Evolutionary conservation across 805 yeast species (phyloP).

Genomic region (Candida fluviatilis): DNA sequence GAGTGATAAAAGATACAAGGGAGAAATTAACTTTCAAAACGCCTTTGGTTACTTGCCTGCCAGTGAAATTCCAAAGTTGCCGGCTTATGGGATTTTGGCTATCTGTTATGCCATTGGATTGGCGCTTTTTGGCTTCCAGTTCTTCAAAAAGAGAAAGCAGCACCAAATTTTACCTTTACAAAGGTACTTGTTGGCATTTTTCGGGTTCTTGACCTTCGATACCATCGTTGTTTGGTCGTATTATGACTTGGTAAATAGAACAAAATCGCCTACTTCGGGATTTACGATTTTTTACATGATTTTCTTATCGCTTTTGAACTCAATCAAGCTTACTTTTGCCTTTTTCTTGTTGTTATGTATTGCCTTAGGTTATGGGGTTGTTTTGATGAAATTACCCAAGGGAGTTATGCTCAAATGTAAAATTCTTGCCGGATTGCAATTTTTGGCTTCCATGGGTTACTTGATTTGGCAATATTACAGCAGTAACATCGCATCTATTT

Average conservation of each 20-base stretch:
- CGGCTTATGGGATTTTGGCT: conserved; percentile 83
- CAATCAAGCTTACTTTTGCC: conserved; percentile 80
- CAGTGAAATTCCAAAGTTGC: conserved; percentile 84
- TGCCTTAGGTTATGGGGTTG: conserved; percentile 92
- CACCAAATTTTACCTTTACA: conserved; percentile 87
- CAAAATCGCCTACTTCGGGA: conserved; percentile 45
- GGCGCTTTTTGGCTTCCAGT: conserved; percentile 80
- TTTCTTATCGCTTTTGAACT: conserved; percentile 72
- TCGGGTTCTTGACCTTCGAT: conserved; percentile 76
- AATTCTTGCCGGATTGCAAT: conserved; percentile 37
- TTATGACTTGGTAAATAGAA: conserved; percentile 73
- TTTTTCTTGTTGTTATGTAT: conserved; percentile 83
- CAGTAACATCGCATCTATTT: conserved; percentile 19
- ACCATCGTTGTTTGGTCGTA: conserved; percentile 88
- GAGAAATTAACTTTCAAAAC: conserved; percentile 80
- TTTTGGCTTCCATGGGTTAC: conserved; percentile 31
- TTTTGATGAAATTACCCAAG: conserved; percentile 76
- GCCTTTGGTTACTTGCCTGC: conserved; percentile 90
- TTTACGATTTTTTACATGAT: conserved; percentile 68
- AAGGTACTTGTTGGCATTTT: conserved; percentile 83
- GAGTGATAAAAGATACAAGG: conserved; percentile 45
- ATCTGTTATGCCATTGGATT: conserved; percentile 77
- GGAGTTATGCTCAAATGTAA: conserved; percentile 61
- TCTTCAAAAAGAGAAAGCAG: conserved; percentile 67
- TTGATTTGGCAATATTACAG: conserved; percentile 30